Conservation (phyloP, 345 rosid species). For the Boechera retrofracta region DNA sequence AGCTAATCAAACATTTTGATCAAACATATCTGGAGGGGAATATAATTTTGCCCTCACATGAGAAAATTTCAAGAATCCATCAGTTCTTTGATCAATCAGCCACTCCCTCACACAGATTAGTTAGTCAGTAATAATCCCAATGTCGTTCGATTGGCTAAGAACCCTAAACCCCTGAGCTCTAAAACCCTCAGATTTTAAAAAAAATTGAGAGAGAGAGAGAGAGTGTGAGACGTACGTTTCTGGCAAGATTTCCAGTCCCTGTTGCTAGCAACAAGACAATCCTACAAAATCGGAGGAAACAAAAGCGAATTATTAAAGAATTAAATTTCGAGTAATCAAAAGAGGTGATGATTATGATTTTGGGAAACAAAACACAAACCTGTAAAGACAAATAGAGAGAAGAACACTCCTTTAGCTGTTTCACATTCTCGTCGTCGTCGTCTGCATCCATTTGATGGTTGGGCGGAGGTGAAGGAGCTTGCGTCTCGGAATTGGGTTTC, state of each 20-base stretch:
- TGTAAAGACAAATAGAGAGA: slow-evolving; percentile 73
- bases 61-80: neutral
- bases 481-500: slow-evolving; percentile 24
- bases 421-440: slow-evolving; percentile 89
- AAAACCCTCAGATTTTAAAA: slow-evolving; percentile 22
- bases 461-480: slow-evolving; percentile 11
- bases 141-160: neutral
- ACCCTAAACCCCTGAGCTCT: slow-evolving; percentile 25
- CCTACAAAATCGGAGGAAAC: slow-evolving; percentile 47
- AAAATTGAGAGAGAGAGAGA: neutral
- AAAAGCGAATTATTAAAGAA: slow-evolving; percentile 11
- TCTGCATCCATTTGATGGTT: slow-evolving; percentile 70
- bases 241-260: slow-evolving; percentile 93
- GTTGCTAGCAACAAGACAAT: slow-evolving; percentile 71
- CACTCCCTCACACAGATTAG: neutral
- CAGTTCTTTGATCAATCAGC: neutral
- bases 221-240: slow-evolving; percentile 51
- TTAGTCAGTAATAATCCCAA: neutral
- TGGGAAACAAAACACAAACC: slow-evolving; percentile 43
- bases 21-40: no score
- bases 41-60: neutral
- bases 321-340: neutral
- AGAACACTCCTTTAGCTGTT: slow-evolving; percentile 86
- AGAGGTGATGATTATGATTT: neutral
- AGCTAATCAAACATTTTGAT: neutral